Conservation (phyloP, 441 rosid genomes). For the Sinapis alba region DNA sequence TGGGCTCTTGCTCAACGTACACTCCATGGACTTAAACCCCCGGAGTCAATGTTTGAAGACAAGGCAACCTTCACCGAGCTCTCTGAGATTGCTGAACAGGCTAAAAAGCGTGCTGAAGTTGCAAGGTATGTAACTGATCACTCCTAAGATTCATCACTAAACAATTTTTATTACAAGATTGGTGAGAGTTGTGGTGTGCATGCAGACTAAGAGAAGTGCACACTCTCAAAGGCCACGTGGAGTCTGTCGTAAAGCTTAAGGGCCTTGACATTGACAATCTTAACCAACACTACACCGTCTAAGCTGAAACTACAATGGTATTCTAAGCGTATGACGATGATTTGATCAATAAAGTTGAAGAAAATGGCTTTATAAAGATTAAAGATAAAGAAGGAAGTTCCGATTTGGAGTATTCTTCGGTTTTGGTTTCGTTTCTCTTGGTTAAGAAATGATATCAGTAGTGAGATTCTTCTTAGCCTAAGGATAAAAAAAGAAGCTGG, state of each 20-base stretch:
- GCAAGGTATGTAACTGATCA: slow-evolving; percentile 50
- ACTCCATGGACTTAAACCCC: slow-evolving; percentile 68
- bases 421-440: slow-evolving; percentile 13
- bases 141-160: background rate
- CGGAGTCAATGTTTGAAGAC: slow-evolving; percentile 46
- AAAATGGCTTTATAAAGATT: slow-evolving; percentile 16
- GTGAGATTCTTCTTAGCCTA: slow-evolving; percentile 4
- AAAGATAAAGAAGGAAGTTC: background rate
- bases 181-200: slow-evolving; percentile 5
- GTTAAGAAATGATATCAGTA: background rate
- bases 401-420: slow-evolving; percentile 2
- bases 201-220: slow-evolving; percentile 78
- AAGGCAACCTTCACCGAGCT: slow-evolving; percentile 49
- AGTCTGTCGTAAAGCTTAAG: slow-evolving; percentile 76
- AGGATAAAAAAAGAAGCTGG: slow-evolving; percentile 9
- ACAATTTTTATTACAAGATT: background rate
- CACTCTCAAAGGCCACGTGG: slow-evolving; percentile 84
- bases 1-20: slow-evolving; percentile 92
- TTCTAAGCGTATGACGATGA: slow-evolving; percentile 6
- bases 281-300: slow-evolving; percentile 78
- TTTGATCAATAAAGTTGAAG: slow-evolving; percentile 26
- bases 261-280: slow-evolving; percentile 81
- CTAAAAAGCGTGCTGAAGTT: slow-evolving; percentile 80
- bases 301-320: background rate
- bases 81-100: slow-evolving; percentile 83